Percentiles rank a stretch among this genome's conserved stretches.
Conservation (phyloP, 1,284 basidiomycete species). For the Pascua guehoae region DNA sequence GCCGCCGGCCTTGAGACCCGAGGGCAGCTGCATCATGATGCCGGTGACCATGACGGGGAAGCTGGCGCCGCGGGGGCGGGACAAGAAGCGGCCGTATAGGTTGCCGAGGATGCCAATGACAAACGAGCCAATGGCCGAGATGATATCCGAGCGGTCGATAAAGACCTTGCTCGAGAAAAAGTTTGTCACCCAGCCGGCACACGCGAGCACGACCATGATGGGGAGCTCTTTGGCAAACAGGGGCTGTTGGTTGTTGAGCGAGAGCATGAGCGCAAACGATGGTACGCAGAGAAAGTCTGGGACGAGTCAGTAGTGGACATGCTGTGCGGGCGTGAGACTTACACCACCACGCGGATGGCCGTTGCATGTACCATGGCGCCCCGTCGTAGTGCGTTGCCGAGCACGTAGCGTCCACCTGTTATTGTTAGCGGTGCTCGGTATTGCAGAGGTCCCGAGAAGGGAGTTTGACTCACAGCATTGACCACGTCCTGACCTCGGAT, state of each 20-base stretch:
- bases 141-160: slow-evolving; percentile 66
- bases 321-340: slow-evolving; percentile 28
- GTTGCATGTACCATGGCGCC: slow-evolving; percentile 52
- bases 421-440: slow-evolving; percentile 53
- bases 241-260: slow-evolving; percentile 72
- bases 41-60: slow-evolving; percentile 57
- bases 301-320: not conserved
- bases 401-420: slow-evolving; percentile 45
- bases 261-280: slow-evolving; percentile 68
- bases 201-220: slow-evolving; percentile 65
- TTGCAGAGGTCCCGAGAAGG: no score
- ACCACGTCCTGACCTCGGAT: slow-evolving; percentile 54
- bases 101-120: slow-evolving; percentile 79
- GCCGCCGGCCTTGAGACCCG: slow-evolving; percentile 59
- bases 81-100: slow-evolving; percentile 66
- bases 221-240: slow-evolving; percentile 65
- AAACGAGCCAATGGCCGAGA: slow-evolving; percentile 70
- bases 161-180: slow-evolving; percentile 68
- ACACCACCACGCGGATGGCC: slow-evolving; percentile 51
- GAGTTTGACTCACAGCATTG: slow-evolving; percentile 43
- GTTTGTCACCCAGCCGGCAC: slow-evolving; percentile 71
- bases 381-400: slow-evolving; percentile 55
- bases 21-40: slow-evolving; percentile 82
- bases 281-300: slow-evolving; percentile 76
- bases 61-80: slow-evolving; percentile 27